phyloP scores from a whole-genome alignment of 2,329 filamentous ascomycete genomes.

The Dothistroma pini region DNA sequence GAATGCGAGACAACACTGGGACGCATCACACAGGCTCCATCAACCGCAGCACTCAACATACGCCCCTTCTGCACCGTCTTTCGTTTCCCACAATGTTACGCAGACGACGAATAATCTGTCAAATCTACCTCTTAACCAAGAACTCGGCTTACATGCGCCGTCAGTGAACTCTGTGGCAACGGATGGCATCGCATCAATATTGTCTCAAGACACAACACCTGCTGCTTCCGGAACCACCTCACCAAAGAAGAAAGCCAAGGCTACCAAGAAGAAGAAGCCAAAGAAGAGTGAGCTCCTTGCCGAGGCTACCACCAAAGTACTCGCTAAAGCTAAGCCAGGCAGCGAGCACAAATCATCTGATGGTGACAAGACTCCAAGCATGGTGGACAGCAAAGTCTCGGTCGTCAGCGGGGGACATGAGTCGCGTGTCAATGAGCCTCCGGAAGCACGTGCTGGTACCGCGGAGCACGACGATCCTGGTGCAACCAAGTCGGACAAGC shows the following conservation, averaged over 20 bases:
- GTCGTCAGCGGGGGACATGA: neutral
- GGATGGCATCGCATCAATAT: neutral
- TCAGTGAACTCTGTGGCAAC: neutral
- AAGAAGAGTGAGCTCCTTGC: neutral
- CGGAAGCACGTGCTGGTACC: neutral
- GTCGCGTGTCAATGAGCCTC: neutral
- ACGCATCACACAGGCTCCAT: neutral
- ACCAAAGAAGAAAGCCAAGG: slow-evolving; percentile 19
- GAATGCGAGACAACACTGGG: slow-evolving; percentile 1
- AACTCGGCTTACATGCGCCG: neutral
- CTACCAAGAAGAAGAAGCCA: slow-evolving; percentile 15
- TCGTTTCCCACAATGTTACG: neutral
- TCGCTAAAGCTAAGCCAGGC: neutral
- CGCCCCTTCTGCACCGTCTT: neutral
- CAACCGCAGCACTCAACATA: neutral
- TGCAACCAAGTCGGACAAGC: neutral
- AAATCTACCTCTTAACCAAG: neutral
- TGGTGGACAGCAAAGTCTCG: neutral
- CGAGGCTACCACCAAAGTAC: neutral
- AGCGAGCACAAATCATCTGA: neutral
- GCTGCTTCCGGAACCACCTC: slow-evolving; percentile 20
- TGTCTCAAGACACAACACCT: slow-evolving; percentile 15
- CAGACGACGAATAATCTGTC: neutral
- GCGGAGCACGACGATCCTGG: neutral
- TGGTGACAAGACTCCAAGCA: neutral